Conservation (phyloP, 257 asterid species). For the Petunia axillaris region DNA sequence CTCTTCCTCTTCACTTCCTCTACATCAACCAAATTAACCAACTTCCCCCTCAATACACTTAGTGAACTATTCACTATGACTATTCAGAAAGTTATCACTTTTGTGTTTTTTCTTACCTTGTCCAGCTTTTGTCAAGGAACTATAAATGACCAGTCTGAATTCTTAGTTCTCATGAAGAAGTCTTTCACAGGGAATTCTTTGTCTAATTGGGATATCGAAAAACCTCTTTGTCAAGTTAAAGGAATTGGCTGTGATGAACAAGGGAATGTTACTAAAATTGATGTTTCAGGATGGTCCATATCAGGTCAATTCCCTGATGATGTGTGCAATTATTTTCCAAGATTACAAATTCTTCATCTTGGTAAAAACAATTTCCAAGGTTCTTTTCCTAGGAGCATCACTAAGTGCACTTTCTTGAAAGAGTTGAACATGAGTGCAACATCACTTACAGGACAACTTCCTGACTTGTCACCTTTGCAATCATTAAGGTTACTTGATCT, state of each 20-base stretch:
- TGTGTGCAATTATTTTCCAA: constrained; percentile 66
- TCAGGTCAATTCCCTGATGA: constrained; percentile 64
- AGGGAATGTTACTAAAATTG: constrained; percentile 50
- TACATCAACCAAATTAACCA: constrained; percentile 34
- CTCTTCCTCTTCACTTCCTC: constrained; percentile 40
- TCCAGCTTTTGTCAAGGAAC: constrained; percentile 34
- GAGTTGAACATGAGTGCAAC: constrained; percentile 55
- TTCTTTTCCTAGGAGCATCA: constrained; percentile 56
- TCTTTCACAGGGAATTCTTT: constrained; percentile 49
- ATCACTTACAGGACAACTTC: constrained; percentile 55
- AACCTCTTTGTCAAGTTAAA: constrained; percentile 46
- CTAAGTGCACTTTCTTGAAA: constrained; percentile 57
- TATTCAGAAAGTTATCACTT: constrained; percentile 32
- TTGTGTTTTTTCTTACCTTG: constrained; percentile 36
- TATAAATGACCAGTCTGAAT: constrained; percentile 40
- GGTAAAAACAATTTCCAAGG: constrained; percentile 58
- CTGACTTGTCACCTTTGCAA: constrained; percentile 63
- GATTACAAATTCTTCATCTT: constrained; percentile 50
- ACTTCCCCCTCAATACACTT: background rate
- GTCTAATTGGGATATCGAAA: constrained; percentile 52
- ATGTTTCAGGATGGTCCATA: constrained; percentile 66
- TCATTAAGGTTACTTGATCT: constrained; percentile 62
- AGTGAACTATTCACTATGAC: constrained; percentile 38
- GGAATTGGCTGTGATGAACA: constrained; percentile 67
- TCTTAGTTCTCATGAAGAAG: constrained; percentile 52